Conservation (phyloP, 2,329 filamentous ascomycete species). For the Arachnomyces sp. region DNA sequence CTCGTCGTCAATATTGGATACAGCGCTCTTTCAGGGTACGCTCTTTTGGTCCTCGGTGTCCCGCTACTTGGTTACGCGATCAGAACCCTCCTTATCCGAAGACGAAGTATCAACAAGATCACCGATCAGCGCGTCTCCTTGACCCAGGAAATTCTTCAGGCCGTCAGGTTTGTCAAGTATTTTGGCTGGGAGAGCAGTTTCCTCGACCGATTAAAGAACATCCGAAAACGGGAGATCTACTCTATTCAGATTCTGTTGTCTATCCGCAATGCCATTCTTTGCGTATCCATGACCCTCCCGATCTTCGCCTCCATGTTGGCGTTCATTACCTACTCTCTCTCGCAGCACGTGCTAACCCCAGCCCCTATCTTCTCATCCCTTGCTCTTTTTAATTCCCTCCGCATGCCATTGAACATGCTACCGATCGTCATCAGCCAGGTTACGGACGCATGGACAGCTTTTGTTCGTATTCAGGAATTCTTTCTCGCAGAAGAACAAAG, state of each 20-base stretch:
- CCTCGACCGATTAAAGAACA: conserved; percentile 62
- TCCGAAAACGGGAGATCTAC: conserved; percentile 67
- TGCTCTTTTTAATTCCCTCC: conserved; percentile 83
- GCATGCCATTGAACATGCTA: conserved; percentile 81
- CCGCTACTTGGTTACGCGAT: conserved; percentile 72
- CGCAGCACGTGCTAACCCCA: conserved; percentile 59
- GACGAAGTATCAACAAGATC: conserved; percentile 79
- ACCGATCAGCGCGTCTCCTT: conserved; percentile 87
- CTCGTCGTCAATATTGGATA: conserved; percentile 83
- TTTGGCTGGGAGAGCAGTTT: conserved; percentile 94
- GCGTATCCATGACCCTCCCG: conserved; percentile 72
- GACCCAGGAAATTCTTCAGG: conserved; percentile 84
- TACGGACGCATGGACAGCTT: conserved; percentile 78
- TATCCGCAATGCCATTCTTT: conserved; percentile 77
- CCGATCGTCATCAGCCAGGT: conserved; percentile 82
- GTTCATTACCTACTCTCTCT: conserved; percentile 70
- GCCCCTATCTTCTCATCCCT: conserved; percentile 85
- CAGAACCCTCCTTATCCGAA: conserved; percentile 63
- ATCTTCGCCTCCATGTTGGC: conserved; percentile 93
- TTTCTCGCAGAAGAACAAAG: conserved; percentile 74
- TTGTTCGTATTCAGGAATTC: conserved; percentile 81
- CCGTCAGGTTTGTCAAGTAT: conserved; percentile 90
- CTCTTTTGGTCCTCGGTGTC: conserved; percentile 66
- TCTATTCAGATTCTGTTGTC: conserved; percentile 77
- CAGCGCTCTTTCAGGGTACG: conserved; percentile 82